These are phyloP conservation scores for Citrus glauca DNA, from an alignment of 345 rosid genomes.

Conservation along the genomic window DNA sequence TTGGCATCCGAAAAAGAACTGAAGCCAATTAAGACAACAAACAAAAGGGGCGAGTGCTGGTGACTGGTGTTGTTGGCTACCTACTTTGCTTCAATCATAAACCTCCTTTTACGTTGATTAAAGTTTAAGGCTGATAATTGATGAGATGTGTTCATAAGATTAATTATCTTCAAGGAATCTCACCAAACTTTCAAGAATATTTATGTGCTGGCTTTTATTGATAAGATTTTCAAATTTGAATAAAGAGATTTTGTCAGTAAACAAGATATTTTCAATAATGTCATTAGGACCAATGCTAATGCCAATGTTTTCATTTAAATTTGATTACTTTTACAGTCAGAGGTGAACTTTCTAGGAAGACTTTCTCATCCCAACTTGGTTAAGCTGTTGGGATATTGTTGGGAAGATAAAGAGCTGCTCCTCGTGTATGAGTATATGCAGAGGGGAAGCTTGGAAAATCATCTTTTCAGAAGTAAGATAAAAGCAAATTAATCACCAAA, in stretches of 20 bases:
- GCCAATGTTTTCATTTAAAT: not conserved
- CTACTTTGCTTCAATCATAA: not conserved
- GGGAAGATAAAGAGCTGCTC: slow-evolving; percentile 67
- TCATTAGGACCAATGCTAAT: slow-evolving; percentile 6
- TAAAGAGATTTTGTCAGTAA: not conserved
- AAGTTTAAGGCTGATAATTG: not conserved
- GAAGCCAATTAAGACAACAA: not conserved
- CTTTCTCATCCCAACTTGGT: slow-evolving; percentile 82
- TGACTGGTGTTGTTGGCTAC: not conserved
- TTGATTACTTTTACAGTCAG: slow-evolving; percentile 50
- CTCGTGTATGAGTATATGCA: slow-evolving; percentile 84
- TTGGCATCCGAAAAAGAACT: too few species aligned
- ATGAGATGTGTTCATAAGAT: not conserved
- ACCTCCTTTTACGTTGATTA: slow-evolving; percentile 2
- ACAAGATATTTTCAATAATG: not conserved
- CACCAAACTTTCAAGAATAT: not conserved
- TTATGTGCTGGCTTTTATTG: not conserved
- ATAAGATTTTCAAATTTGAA: not conserved
- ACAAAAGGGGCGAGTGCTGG: not conserved
- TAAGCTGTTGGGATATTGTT: slow-evolving; percentile 70
- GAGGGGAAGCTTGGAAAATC: slow-evolving; percentile 76
- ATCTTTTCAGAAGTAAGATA: slow-evolving; percentile 73
- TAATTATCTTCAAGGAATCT: not conserved
- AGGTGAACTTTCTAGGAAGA: slow-evolving; percentile 76
- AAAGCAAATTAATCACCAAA: not conserved